Evolutionary conservation across 768 basidiomycete genomes (phyloP).

Genomic region (Mycena epipterygia): DNA sequence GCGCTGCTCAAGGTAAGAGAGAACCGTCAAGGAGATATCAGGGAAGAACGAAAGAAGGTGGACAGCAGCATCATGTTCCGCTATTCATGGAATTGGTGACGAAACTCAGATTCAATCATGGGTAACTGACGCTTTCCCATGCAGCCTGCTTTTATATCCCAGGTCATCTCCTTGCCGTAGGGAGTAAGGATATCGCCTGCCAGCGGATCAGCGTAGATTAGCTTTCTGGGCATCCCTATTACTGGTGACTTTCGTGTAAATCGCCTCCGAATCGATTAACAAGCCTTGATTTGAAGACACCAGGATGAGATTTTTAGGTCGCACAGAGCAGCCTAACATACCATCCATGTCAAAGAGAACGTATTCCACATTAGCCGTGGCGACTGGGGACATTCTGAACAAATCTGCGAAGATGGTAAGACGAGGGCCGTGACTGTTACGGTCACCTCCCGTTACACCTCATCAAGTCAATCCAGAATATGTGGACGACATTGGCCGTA

Average conservation of each 20-base stretch:
- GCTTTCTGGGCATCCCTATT: constrained; percentile 34
- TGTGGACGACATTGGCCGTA: constrained; percentile 32
- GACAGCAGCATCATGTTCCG: constrained; percentile 72
- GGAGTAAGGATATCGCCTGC: constrained; percentile 79
- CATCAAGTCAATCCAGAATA: constrained; percentile 4
- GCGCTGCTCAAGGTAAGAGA: constrained; percentile 71
- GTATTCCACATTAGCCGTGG: constrained; percentile 60
- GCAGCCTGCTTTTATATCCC: constrained; percentile 90
- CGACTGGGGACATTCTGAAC: too few species aligned
- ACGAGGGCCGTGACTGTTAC: background rate
- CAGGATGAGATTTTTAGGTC: background rate
- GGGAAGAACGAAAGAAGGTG: constrained; percentile 86
- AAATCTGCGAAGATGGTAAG: too few species aligned
- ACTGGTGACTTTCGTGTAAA: constrained; percentile 88
- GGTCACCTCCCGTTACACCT: background rate
- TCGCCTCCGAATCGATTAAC: constrained; percentile 81
- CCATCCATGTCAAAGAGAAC: constrained; percentile 85
- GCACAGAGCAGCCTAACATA: constrained; percentile 37
- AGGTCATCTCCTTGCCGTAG: constrained; percentile 85
- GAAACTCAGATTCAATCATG: background rate
- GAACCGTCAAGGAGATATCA: constrained; percentile 72
- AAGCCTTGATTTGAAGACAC: constrained; percentile 62
- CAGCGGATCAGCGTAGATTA: background rate
- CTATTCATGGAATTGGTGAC: constrained; percentile 51
- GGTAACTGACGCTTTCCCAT: constrained; percentile 84